These are phyloP conservation scores for Escovopsis sp. DNA, from an alignment of 2,329 filamentous ascomycete genomes.

Conservation along the genomic window DNA sequence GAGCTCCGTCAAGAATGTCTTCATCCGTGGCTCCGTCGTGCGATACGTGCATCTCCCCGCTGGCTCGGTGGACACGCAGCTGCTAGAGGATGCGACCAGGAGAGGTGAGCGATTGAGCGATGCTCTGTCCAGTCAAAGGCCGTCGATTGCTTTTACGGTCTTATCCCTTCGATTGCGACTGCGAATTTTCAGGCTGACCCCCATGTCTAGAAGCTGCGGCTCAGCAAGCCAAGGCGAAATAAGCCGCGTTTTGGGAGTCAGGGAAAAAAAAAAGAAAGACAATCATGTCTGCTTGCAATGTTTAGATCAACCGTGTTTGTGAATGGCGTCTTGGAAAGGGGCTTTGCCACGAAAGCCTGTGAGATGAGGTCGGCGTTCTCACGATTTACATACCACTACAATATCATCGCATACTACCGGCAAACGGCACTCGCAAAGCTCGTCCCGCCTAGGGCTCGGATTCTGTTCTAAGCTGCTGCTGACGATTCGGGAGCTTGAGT, in stretches of 20 bases:
- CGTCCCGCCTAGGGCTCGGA: too few species aligned
- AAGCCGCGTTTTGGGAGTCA: constrained; percentile 6
- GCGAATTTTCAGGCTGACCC: neutral
- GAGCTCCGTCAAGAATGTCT: constrained; percentile 84
- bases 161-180: neutral
- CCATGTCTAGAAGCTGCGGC: constrained; percentile 36
- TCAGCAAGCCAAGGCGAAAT: constrained; percentile 42
- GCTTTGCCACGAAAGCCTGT: too few species aligned
- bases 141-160: neutral
- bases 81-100: constrained; percentile 82
- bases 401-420: constrained; percentile 6
- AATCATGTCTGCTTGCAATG: neutral
- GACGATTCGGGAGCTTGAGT: too few species aligned
- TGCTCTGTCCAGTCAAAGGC: neutral
- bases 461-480: too few species aligned
- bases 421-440: neutral
- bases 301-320: too few species aligned
- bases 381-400: constrained; percentile 16
- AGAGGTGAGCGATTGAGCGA: constrained; percentile 42
- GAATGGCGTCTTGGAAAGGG: constrained; percentile 3
- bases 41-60: constrained; percentile 82
- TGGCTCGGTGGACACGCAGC: constrained; percentile 65
- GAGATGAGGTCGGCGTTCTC: constrained; percentile 8
- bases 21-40: constrained; percentile 85
- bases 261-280: neutral